Percentiles rank a stretch among this genome's conserved stretches.
phyloP scores from a whole-genome alignment of 176 grass and related monocot genomes.

The Oryza punctata region DNA sequence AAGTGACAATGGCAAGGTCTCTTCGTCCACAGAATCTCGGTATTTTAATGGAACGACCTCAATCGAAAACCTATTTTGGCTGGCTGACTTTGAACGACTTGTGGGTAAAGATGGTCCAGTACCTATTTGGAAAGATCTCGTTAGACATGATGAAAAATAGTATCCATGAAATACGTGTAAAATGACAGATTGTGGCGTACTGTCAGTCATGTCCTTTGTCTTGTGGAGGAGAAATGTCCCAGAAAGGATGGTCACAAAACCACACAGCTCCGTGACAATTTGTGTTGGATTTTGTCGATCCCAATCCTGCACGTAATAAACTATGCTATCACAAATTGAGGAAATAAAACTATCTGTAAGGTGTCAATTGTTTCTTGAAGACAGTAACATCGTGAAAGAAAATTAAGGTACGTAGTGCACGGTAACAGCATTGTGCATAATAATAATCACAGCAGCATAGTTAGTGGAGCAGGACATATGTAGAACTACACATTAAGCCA shows the following conservation, averaged over 20 bases:
- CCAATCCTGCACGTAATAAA: slow-evolving; percentile 63
- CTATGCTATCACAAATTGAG: not conserved
- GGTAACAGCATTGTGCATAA: slow-evolving; percentile 21
- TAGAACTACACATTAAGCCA: slow-evolving; percentile 6
- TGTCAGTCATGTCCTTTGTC: slow-evolving; percentile 71
- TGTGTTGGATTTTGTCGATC: slow-evolving; percentile 81
- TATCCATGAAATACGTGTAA: slow-evolving; percentile 12
- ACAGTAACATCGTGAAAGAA: not conserved
- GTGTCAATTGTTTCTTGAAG: not conserved
- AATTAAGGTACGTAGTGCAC: not conserved
- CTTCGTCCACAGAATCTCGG: slow-evolving; percentile 50
- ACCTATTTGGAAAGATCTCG: slow-evolving; percentile 41
- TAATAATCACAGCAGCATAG: slow-evolving; percentile 13
- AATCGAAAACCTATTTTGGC: slow-evolving; percentile 46
- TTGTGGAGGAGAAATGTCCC: slow-evolving; percentile 88
- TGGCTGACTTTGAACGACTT: slow-evolving; percentile 37
- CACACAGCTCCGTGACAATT: slow-evolving; percentile 77
- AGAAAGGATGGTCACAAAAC: slow-evolving; percentile 82
- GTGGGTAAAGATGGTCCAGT: slow-evolving; percentile 36
- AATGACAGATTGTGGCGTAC: slow-evolving; percentile 39
- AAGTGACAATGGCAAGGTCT: slow-evolving; percentile 47
- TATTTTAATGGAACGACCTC: slow-evolving; percentile 53
- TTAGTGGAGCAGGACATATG: slow-evolving; percentile 28
- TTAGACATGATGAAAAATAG: slow-evolving; percentile 3
- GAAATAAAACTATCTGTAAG: not conserved